These are phyloP conservation scores for Citrus maxima DNA, from an alignment of 345 rosid species.

Conservation along the genomic window DNA sequence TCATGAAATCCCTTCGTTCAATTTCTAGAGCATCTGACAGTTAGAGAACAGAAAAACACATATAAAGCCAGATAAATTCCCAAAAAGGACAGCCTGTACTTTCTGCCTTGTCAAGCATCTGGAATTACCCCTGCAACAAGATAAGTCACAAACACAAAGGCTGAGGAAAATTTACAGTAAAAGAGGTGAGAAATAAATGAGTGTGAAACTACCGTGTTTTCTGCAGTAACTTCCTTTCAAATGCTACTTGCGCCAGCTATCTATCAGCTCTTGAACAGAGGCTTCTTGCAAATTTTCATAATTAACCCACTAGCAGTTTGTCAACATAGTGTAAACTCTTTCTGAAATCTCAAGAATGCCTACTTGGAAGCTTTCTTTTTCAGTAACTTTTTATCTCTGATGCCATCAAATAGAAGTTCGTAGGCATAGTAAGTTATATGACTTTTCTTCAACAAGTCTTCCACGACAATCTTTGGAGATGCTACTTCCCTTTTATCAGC, in stretches of 20 bases:
- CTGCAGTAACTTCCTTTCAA: not conserved
- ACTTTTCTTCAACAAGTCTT: constrained; percentile 80
- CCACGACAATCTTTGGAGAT: constrained; percentile 89
- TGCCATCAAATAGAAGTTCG: constrained; percentile 80
- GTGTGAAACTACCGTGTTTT: not conserved
- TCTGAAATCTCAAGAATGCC: constrained; percentile 9
- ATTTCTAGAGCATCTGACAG: not conserved
- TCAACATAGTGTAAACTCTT: constrained; percentile 10
- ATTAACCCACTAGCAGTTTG: not conserved
- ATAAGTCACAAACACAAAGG: not conserved
- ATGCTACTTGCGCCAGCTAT: not conserved
- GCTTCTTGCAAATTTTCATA: not conserved
- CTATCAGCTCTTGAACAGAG: not conserved
- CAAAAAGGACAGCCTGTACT: not conserved
- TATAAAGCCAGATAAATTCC: not conserved
- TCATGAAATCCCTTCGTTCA: too few species aligned
- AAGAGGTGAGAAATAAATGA: not conserved
- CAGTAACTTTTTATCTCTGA: constrained; percentile 66
- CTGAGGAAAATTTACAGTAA: constrained; percentile 3
- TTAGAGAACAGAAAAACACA: not conserved
- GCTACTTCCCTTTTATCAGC: constrained; percentile 73
- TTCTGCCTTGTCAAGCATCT: not conserved
- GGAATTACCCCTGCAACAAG: not conserved
- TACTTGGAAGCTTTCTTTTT: constrained; percentile 46
- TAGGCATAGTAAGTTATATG: constrained; percentile 77